Conservation (phyloP, 495 filamentous ascomycete species). For the Talaromyces trachyspermus region DNA sequence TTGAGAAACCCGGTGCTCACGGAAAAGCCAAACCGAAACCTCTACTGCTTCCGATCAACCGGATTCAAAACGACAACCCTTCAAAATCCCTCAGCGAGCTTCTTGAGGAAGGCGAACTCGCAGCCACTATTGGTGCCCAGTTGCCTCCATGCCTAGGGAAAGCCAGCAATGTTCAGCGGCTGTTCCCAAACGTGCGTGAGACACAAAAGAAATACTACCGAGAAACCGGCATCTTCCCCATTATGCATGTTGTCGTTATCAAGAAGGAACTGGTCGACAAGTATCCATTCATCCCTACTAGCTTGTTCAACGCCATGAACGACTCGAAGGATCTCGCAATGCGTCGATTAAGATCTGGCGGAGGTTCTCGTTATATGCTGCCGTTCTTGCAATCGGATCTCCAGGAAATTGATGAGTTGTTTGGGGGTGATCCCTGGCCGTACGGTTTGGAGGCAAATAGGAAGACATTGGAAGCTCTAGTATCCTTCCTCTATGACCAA, state of each 20-base stretch:
- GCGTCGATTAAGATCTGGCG: slow-evolving; percentile 15
- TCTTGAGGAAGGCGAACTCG: slow-evolving; percentile 31
- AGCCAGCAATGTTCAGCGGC: slow-evolving; percentile 21
- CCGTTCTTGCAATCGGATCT: slow-evolving; percentile 26
- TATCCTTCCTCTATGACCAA: slow-evolving; percentile 22
- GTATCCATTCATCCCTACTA: slow-evolving; percentile 19
- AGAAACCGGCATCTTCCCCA: slow-evolving; percentile 31
- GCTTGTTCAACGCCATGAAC: slow-evolving; percentile 26
- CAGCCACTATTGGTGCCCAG: slow-evolving; percentile 31
- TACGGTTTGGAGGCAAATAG: slow-evolving; percentile 28
- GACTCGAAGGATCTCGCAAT: slow-evolving; percentile 26
- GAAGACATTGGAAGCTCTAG: slow-evolving; percentile 25
- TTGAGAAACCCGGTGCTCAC: slow-evolving; percentile 24
- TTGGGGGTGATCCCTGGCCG: slow-evolving; percentile 26
- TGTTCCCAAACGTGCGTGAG: slow-evolving; percentile 33
- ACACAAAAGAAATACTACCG: slow-evolving; percentile 30
- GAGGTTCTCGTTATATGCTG: slow-evolving; percentile 28
- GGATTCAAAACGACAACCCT: slow-evolving; percentile 16
- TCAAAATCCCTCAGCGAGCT: slow-evolving; percentile 26
- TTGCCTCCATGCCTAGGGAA: slow-evolving; percentile 23
- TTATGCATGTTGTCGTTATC: slow-evolving; percentile 34
- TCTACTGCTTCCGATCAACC: slow-evolving; percentile 20
- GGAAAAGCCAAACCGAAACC: slow-evolving; percentile 18
- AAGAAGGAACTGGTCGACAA: slow-evolving; percentile 22
- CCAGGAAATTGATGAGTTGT: slow-evolving; percentile 28